These are phyloP conservation scores for Rhizopogon salebrosus DNA, from an alignment of 768 basidiomycete genomes.

Conservation along the genomic window DNA sequence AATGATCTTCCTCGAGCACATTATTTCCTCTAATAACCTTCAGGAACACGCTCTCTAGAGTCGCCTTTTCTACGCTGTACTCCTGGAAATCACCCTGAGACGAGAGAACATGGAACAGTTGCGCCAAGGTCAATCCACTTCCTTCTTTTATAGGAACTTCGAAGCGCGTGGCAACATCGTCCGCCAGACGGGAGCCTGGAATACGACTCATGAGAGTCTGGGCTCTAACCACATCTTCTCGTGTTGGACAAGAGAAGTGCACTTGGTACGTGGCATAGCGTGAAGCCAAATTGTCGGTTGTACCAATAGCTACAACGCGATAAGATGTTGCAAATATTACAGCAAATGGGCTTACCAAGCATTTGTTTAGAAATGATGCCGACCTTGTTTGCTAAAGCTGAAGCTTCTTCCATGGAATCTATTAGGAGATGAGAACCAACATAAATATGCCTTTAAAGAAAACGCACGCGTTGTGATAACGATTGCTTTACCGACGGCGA, in stretches of 20 bases:
- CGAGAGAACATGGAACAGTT: slow-evolving; percentile 53
- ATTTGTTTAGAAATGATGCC: slow-evolving; percentile 70
- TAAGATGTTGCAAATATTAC: background rate
- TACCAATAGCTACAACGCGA: slow-evolving; percentile 52
- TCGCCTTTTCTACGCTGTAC: slow-evolving; percentile 67
- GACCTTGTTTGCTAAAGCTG: slow-evolving; percentile 69
- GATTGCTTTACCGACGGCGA: slow-evolving; percentile 63
- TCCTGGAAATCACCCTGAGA: slow-evolving; percentile 51
- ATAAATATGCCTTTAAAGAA: slow-evolving; percentile 4
- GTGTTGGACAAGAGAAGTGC: slow-evolving; percentile 63
- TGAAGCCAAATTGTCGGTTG: slow-evolving; percentile 54
- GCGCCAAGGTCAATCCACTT: slow-evolving; percentile 41
- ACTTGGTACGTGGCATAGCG: slow-evolving; percentile 75
- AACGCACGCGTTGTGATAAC: slow-evolving; percentile 66
- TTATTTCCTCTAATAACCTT: slow-evolving; percentile 63
- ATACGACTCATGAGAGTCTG: slow-evolving; percentile 56
- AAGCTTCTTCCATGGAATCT: slow-evolving; percentile 86
- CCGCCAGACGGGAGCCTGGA: slow-evolving; percentile 60
- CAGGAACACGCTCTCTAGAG: slow-evolving; percentile 68
- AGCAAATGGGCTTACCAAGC: slow-evolving; percentile 44
- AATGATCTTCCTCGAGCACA: slow-evolving; percentile 43
- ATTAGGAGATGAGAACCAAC: background rate
- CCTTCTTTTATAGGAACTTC: slow-evolving; percentile 51
- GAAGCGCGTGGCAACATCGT: slow-evolving; percentile 73
- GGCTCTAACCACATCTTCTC: slow-evolving; percentile 54